Percentiles rank a stretch among this genome's conserved stretches.
Evolutionary conservation across 78 protist genomes (phyloP).

Genomic region (Tieghemostelium lacteum): DNA sequence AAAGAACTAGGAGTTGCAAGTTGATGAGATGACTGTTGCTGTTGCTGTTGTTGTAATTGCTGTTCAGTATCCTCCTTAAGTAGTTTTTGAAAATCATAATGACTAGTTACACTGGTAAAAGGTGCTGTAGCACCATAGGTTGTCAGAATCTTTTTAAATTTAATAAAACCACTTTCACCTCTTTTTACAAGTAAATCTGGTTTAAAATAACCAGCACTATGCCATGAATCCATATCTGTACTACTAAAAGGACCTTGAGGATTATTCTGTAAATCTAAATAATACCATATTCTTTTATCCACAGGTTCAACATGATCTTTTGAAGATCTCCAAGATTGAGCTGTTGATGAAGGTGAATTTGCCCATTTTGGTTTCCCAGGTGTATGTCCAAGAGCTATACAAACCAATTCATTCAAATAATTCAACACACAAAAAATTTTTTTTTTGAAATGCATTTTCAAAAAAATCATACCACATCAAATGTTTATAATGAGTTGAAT

Average conservation of each 20-base stretch:
- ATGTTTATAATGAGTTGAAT: not conserved
- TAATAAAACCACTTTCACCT: conserved; percentile 50
- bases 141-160: conserved; percentile 22
- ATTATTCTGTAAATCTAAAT: conserved; percentile 53
- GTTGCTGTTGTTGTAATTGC: not conserved
- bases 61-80: conserved; percentile 25
- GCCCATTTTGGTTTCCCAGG: conserved; percentile 33
- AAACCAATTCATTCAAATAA: not conserved
- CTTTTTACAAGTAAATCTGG: conserved; percentile 29
- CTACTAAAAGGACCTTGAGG: conserved; percentile 72
- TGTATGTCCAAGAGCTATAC: conserved; percentile 16
- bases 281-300: conserved; percentile 46
- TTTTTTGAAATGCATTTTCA: no score
- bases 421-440: no score
- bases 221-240: conserved; percentile 57
- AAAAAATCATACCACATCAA: no score
- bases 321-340: conserved; percentile 50
- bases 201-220: conserved; percentile 69
- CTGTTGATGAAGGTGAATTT: conserved; percentile 34
- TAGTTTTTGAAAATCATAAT: conserved; percentile 3
- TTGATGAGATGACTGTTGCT: not conserved
- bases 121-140: conserved; percentile 3
- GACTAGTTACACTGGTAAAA: not conserved
- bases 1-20: no score
- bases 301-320: no score